Evolutionary conservation across 2,329 filamentous ascomycete species (phyloP).

Genomic region (Dactylellina parvicollis): DNA sequence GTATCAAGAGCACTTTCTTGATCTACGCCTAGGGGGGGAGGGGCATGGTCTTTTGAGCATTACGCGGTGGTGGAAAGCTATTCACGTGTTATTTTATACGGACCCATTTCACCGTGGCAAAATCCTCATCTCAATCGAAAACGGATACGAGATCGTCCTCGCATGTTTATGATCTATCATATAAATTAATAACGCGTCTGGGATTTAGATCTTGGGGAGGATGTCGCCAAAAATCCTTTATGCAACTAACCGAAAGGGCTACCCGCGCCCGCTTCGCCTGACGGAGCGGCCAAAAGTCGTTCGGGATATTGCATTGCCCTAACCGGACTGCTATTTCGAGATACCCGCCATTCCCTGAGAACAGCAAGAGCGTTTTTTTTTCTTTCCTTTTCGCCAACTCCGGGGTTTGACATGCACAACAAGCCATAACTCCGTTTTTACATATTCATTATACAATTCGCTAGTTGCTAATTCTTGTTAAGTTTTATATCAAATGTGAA

Average conservation of each 20-base stretch:
- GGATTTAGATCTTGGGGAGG: not conserved
- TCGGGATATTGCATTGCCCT: not conserved
- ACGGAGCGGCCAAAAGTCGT: not conserved
- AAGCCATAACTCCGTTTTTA: too few species aligned
- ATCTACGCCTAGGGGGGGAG: slow-evolving; percentile 3
- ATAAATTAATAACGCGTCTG: not conserved
- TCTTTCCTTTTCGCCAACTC: too few species aligned
- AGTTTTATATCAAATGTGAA: too few species aligned
- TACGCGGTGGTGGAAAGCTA: not conserved
- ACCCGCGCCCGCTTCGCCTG: slow-evolving; percentile 38
- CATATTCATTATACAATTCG: too few species aligned
- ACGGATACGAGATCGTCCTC: not conserved
- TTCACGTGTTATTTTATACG: not conserved
- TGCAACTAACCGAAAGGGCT: slow-evolving; percentile 41
- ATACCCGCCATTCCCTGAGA: too few species aligned
- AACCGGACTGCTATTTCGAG: not conserved
- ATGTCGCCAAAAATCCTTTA: slow-evolving; percentile 17
- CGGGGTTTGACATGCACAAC: too few species aligned
- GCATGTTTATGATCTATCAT: not conserved
- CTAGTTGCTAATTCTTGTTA: too few species aligned
- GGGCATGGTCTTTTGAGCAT: slow-evolving; percentile 5
- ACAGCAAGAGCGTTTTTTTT: too few species aligned
- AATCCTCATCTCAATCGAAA: not conserved
- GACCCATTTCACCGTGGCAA: not conserved
- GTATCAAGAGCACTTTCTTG: not conserved